Conservation (phyloP, 441 rosid genomes). For the Flueggea neowawraea region DNA sequence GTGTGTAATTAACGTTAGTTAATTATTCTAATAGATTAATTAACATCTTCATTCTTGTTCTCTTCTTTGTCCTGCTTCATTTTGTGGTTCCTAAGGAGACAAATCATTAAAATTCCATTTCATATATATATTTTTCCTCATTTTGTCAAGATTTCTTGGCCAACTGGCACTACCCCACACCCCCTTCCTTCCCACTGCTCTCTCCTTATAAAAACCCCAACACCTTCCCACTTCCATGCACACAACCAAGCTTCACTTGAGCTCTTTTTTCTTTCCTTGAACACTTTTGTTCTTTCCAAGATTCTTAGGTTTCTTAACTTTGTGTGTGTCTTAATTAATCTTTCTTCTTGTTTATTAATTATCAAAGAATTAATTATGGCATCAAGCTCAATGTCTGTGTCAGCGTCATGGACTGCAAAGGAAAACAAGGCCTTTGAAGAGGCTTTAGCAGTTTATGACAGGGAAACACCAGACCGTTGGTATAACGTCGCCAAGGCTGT, state of each 20-base stretch:
- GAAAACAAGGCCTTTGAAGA: constrained; percentile 91
- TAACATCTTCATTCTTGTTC: not conserved
- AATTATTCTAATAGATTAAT: too few species aligned
- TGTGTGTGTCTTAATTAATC: too few species aligned
- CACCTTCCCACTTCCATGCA: not conserved
- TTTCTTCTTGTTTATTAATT: not conserved
- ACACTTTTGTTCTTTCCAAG: not conserved
- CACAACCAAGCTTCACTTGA: not conserved
- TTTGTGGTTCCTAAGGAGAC: constrained; percentile 49
- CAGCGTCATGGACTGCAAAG: constrained; percentile 73
- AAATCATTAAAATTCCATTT: constrained; percentile 48
- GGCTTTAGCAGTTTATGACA: constrained; percentile 85
- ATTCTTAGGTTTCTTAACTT: too few species aligned
- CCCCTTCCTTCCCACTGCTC: not conserved
- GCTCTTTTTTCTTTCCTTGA: too few species aligned
- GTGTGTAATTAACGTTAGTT: too few species aligned
- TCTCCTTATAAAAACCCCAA: not conserved
- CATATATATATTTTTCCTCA: too few species aligned
- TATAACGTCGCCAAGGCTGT: constrained; percentile 81
- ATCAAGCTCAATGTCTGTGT: constrained; percentile 68
- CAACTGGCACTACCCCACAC: constrained; percentile 5
- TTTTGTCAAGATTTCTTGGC: not conserved
- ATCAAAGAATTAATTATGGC: constrained; percentile 31
- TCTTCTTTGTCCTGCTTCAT: constrained; percentile 16
- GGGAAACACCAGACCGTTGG: constrained; percentile 96